Evolutionary conservation across 345 rosid genomes (phyloP).

Genomic region (Hibiscus trionum): DNA sequence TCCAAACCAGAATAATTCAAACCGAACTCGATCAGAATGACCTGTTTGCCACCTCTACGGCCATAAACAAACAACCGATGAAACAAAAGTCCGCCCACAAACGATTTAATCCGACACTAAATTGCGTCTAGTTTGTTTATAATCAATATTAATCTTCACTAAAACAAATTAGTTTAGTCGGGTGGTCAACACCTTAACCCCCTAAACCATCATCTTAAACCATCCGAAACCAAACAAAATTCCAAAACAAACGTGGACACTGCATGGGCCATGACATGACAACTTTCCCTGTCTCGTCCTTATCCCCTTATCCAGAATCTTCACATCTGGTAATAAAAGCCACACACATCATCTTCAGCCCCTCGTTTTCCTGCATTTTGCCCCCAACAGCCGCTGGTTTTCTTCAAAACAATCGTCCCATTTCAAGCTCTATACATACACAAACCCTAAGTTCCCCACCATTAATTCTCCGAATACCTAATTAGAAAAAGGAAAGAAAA

Average conservation of each 20-base stretch:
- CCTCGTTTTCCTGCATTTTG: not conserved
- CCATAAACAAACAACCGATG: not conserved
- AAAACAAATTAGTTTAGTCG: not conserved
- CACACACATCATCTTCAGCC: slow-evolving; percentile 18
- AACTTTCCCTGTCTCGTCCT: slow-evolving; percentile 7
- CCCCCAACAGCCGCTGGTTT: slow-evolving; percentile 12
- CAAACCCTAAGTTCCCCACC: not conserved
- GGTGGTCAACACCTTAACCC: too few relatives aligned
- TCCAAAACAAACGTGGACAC: slow-evolving; percentile 1
- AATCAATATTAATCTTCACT: not conserved
- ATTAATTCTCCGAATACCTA: not conserved
- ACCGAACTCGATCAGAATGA: too few relatives aligned
- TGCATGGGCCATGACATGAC: not conserved
- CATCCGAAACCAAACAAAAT: slow-evolving; percentile 1
- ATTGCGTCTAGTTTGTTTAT: too few relatives aligned
- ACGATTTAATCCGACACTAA: too few relatives aligned
- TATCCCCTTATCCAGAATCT: slow-evolving; percentile 29
- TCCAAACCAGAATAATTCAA: too few relatives aligned
- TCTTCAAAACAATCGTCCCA: not conserved
- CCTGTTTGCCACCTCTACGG: too few relatives aligned
- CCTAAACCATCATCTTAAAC: not conserved
- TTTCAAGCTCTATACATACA: not conserved
- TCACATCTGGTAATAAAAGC: not conserved
- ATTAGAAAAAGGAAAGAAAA: not conserved
- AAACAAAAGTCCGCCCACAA: not conserved